These are phyloP conservation scores for Raffaelea arxii DNA, from an alignment of 2,329 filamentous ascomycete species.

Conservation along the genomic window DNA sequence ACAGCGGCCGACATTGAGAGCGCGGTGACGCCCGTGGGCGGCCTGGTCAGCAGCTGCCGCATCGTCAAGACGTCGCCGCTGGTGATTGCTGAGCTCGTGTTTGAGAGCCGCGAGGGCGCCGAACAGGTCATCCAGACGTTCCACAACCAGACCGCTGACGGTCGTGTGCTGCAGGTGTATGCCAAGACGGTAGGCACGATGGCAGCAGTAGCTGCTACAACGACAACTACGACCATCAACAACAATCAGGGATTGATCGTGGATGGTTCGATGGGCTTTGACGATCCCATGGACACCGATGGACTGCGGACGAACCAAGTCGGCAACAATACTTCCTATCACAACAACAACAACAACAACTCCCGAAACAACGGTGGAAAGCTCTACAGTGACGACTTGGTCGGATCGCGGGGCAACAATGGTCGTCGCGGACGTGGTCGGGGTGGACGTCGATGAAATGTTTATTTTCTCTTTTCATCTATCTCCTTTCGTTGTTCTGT, in stretches of 20 bases:
- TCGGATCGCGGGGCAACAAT: conserved; percentile 6
- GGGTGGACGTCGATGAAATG: conserved; percentile 2
- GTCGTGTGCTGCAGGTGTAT: conserved; percentile 62
- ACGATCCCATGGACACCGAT: conserved; percentile 35
- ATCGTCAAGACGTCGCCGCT: conserved; percentile 59
- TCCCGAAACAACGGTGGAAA: conserved; percentile 12
- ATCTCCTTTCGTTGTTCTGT: too few species aligned
- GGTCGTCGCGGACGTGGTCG: conserved; percentile 4
- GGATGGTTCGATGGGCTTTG: conserved; percentile 45
- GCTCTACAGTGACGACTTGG: conserved; percentile 41
- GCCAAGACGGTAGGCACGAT: conserved; percentile 40
- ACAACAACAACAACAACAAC: conserved; percentile 30
- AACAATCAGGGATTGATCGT: conserved; percentile 31
- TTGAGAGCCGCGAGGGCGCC: conserved; percentile 61
- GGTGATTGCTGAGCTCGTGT: conserved; percentile 69
- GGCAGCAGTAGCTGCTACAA: conserved; percentile 16
- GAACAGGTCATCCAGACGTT: conserved; percentile 67
- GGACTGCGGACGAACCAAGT: conserved; percentile 4
- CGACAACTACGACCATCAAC: conserved; percentile 21
- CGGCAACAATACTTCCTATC: conserved; percentile 25
- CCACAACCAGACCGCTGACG: conserved; percentile 72
- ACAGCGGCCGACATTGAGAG: conserved; percentile 76
- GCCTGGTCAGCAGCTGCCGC: conserved; percentile 56
- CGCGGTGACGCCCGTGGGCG: conserved; percentile 67
- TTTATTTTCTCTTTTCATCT: not conserved